Evolutionary conservation across 768 basidiomycete species (phyloP).

Genomic region (Kondoa subrosea): DNA sequence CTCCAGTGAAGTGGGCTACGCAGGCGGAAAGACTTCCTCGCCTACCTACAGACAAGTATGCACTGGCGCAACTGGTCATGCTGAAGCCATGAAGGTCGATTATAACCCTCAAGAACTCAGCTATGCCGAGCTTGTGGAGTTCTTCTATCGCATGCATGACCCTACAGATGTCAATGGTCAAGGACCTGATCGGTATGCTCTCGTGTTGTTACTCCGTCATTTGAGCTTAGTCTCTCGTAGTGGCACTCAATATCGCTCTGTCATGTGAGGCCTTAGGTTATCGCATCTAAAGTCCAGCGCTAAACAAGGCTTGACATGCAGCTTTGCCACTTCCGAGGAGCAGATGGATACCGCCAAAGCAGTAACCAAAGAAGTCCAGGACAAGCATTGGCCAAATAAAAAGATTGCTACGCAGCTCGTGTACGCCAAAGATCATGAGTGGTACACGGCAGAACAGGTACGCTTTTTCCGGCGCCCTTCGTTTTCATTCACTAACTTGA

Average conservation of each 20-base stretch:
- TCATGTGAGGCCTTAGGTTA: too few species aligned
- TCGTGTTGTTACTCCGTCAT: neutral
- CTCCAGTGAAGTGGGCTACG: conserved; percentile 61
- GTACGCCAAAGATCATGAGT: conserved; percentile 41
- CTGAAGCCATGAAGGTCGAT: conserved; percentile 70
- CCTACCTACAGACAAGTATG: conserved; percentile 52
- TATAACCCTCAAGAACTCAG: conserved; percentile 42
- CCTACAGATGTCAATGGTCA: conserved; percentile 57
- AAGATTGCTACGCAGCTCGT: conserved; percentile 65
- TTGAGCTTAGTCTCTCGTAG: neutral
- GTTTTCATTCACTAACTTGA: neutral
- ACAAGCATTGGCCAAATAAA: conserved; percentile 56
- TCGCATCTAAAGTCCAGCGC: too few species aligned
- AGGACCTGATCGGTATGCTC: conserved; percentile 23
- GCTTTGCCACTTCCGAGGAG: conserved; percentile 56
- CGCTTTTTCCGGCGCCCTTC: conserved; percentile 29
- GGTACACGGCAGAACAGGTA: conserved; percentile 46
- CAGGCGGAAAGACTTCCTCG: conserved; percentile 27
- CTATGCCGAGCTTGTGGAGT: conserved; percentile 61
- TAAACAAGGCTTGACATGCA: too few species aligned
- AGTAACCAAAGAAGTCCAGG: conserved; percentile 67
- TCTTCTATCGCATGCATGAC: conserved; percentile 49
- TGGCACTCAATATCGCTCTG: conserved; percentile 69
- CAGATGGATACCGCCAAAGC: conserved; percentile 55
- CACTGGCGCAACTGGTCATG: conserved; percentile 62